Evolutionary conservation across 2,329 filamentous ascomycete genomes (phyloP).

Genomic region (Pyrenochaeta sp.): DNA sequence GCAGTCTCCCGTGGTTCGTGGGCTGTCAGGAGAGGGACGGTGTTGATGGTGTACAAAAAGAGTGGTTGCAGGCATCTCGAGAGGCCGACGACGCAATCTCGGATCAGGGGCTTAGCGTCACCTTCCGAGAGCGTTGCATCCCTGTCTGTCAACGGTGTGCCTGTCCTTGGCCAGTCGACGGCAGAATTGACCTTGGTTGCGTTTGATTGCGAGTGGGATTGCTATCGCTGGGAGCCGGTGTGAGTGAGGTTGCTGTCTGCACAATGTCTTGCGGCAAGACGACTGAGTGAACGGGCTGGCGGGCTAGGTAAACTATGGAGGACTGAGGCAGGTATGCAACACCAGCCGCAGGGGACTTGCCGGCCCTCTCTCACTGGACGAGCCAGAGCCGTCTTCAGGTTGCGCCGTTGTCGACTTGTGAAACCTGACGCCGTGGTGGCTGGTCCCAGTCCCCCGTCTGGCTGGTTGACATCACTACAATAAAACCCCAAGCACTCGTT

Average conservation of each 20-base stretch:
- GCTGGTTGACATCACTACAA: slow-evolving; percentile 37
- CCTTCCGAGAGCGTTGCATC: slow-evolving; percentile 1
- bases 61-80: slow-evolving; percentile 36
- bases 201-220: slow-evolving; percentile 5
- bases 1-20: slow-evolving; percentile 21
- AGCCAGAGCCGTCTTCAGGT: slow-evolving; percentile 28
- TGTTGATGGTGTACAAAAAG: slow-evolving; percentile 34
- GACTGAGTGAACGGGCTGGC: not conserved
- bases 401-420: slow-evolving; percentile 15
- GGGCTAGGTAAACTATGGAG: not conserved
- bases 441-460: slow-evolving; percentile 29
- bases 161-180: slow-evolving; percentile 23
- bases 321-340: slow-evolving; percentile 15
- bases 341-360: slow-evolving; percentile 14
- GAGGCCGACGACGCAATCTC: slow-evolving; percentile 37
- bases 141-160: slow-evolving; percentile 19
- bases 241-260: no score
- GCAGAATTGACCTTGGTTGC: slow-evolving; percentile 1
- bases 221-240: not conserved
- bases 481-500: slow-evolving; percentile 2
- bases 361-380: slow-evolving; percentile 13
- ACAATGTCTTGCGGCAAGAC: no score
- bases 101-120: slow-evolving; percentile 17
- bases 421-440: slow-evolving; percentile 38
- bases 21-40: slow-evolving; percentile 17